Conservation (phyloP, 345 rosid species). For the Hibiscus syriacus region DNA sequence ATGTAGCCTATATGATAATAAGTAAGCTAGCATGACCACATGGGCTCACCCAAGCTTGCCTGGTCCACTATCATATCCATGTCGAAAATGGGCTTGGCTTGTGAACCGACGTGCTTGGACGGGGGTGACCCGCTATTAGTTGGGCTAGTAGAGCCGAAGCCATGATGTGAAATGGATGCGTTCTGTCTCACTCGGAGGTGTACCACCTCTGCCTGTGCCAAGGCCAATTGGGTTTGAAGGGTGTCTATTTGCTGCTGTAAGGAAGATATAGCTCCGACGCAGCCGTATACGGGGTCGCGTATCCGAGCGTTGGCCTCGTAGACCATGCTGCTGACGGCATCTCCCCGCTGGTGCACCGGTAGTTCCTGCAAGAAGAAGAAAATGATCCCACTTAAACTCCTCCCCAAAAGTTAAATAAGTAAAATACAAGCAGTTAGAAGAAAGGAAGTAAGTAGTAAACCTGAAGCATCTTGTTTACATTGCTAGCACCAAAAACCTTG, state of each 20-base stretch:
- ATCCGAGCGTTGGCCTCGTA: constrained; percentile 95
- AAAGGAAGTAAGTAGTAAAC: constrained; percentile 18
- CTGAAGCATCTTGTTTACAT: constrained; percentile 97
- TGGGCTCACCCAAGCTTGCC: constrained; percentile 49
- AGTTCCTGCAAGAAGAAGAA: constrained; percentile 44
- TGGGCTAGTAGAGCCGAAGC: constrained; percentile 43
- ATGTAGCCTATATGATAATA: background rate
- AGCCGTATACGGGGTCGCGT: constrained; percentile 91
- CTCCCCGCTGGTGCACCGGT: constrained; percentile 68
- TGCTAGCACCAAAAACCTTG: constrained; percentile 90
- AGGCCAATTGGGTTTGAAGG: constrained; percentile 79
- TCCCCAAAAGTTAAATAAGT: background rate
- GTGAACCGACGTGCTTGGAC: constrained; percentile 44
- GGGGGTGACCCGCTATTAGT: constrained; percentile 60
- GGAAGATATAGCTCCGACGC: constrained; percentile 86
- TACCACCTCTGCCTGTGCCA: constrained; percentile 87
- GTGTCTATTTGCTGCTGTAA: constrained; percentile 75
- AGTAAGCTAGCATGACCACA: constrained; percentile 55
- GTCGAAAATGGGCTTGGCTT: constrained; percentile 44
- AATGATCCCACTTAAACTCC: background rate
- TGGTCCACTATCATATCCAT: constrained; percentile 63
- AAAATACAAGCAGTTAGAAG: too few species aligned
- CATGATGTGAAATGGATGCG: constrained; percentile 25
- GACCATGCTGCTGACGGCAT: constrained; percentile 87
- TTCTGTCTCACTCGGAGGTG: constrained; percentile 62